phyloP scores from a whole-genome alignment of 257 asterid genomes.

The Rehmannia glutinosa region DNA sequence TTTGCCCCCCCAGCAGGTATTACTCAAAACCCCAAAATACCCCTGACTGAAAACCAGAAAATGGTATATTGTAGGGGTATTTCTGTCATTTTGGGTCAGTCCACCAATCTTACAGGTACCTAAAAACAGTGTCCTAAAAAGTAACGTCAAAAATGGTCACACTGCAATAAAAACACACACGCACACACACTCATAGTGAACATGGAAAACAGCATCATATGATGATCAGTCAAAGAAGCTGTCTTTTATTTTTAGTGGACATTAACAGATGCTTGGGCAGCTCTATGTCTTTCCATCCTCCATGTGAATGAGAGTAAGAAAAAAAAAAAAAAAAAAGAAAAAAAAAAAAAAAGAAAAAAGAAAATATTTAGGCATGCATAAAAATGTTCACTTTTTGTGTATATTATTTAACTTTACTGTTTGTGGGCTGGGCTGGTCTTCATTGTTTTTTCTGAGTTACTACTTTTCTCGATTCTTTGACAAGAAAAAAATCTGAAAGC shows the following conservation, averaged over 20 bases:
- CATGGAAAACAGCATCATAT: slow-evolving; percentile 34
- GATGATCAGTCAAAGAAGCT: slow-evolving; percentile 44
- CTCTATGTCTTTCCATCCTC: slow-evolving; percentile 30
- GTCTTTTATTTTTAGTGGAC: slow-evolving; percentile 36
- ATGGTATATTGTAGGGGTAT: slow-evolving; percentile 7
- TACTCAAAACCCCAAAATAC: slow-evolving; percentile 9
- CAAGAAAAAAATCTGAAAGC: background rate
- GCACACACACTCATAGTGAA: slow-evolving; percentile 1
- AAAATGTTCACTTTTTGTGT: slow-evolving; percentile 25
- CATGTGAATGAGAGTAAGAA: slow-evolving; percentile 32
- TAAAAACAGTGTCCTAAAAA: slow-evolving; percentile 33
- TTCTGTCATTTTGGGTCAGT: slow-evolving; percentile 8
- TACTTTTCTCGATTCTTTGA: slow-evolving; percentile 29
- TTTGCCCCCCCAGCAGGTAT: slow-evolving; percentile 1
- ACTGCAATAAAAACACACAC: slow-evolving; percentile 10
- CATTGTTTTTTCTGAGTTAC: slow-evolving; percentile 5
- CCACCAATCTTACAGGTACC: slow-evolving; percentile 18
- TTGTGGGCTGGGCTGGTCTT: slow-evolving; percentile 27
- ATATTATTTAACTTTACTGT: slow-evolving; percentile 37
- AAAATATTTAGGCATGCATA: slow-evolving; percentile 36
- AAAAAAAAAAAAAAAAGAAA: background rate
- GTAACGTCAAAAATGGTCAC: slow-evolving; percentile 42
- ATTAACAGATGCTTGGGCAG: slow-evolving; percentile 25
- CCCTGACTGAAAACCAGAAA: slow-evolving; percentile 16
- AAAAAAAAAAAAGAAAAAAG: background rate